Conservation (phyloP, 805 yeast species). For the Saturnispora quitensis region DNA sequence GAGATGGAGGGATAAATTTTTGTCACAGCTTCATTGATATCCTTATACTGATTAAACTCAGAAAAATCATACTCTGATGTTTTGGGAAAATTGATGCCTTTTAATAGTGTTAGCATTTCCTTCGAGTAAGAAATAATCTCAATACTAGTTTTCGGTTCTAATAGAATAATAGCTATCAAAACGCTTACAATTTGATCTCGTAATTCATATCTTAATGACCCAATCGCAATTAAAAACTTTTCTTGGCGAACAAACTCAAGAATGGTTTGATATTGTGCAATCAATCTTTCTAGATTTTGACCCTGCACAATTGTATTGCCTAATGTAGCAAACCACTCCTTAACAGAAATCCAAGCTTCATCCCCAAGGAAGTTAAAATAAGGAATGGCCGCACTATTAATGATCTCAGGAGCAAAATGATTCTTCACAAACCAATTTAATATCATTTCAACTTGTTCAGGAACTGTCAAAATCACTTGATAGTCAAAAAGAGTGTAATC, state of each 20-base stretch:
- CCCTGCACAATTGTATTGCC: conserved; percentile 11
- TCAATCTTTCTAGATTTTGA: conserved; percentile 7
- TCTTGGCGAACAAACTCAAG: conserved; percentile 20
- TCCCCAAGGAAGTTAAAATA: conserved; percentile 11
- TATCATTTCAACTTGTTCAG: conserved; percentile 17
- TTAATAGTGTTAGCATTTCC: conserved; percentile 18
- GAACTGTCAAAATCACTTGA: conserved; percentile 10
- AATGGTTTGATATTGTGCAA: conserved; percentile 9
- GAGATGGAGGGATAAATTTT: conserved; percentile 12
- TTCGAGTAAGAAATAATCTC: conserved; percentile 20
- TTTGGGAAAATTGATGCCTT: conserved; percentile 9
- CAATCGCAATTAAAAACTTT: conserved; percentile 11
- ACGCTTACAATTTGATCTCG: conserved; percentile 14
- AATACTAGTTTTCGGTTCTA: conserved; percentile 20
- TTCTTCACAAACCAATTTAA: conserved; percentile 9
- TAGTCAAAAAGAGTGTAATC: conserved; percentile 18
- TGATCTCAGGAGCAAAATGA: conserved; percentile 5
- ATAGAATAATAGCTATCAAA: conserved; percentile 17
- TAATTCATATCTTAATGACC: not conserved
- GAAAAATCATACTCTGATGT: not conserved
- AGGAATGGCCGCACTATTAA: conserved; percentile 16
- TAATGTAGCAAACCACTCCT: conserved; percentile 15
- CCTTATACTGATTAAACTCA: not conserved
- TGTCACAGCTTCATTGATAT: conserved; percentile 4
- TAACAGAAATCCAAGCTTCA: conserved; percentile 14